Conservation (phyloP, 148 eudicot genomes). For the Polygonum maritimum region DNA sequence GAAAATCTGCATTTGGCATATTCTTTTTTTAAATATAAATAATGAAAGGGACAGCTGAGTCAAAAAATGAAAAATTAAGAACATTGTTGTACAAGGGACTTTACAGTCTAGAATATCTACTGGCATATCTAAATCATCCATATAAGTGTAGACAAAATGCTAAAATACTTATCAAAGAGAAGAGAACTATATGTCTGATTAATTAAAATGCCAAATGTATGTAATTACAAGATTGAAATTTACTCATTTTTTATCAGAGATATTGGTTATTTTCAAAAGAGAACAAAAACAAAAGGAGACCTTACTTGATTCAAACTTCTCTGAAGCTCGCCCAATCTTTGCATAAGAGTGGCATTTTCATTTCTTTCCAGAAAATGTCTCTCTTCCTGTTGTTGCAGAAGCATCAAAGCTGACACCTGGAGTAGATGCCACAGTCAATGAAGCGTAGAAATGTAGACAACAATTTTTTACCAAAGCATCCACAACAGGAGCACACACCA, state of each 20-base stretch:
- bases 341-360: constrained; percentile 61
- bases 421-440: neutral
- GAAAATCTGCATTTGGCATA: neutral
- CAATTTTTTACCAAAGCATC: neutral
- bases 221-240: neutral
- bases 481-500: neutral
- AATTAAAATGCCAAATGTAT: neutral
- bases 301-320: constrained; percentile 67
- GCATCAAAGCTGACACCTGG: constrained; percentile 83
- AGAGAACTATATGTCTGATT: neutral
- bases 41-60: neutral
- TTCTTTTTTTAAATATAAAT: neutral
- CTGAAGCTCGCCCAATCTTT: constrained; percentile 80
- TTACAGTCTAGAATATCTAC: neutral
- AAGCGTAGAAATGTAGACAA: neutral
- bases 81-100: neutral
- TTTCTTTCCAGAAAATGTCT: constrained; percentile 72
- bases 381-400: constrained; percentile 87
- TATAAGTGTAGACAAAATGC: neutral
- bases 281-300: neutral
- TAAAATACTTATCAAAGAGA: neutral
- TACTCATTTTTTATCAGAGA: neutral
- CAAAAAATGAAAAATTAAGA: neutral
- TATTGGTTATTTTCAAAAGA: neutral
- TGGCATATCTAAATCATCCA: neutral